Evolutionary conservation across 108 stramenopile genomes (phyloP), one percentile per base, ranked within the genome.

Genomic region (Conticribra weissflogii): DNA sequence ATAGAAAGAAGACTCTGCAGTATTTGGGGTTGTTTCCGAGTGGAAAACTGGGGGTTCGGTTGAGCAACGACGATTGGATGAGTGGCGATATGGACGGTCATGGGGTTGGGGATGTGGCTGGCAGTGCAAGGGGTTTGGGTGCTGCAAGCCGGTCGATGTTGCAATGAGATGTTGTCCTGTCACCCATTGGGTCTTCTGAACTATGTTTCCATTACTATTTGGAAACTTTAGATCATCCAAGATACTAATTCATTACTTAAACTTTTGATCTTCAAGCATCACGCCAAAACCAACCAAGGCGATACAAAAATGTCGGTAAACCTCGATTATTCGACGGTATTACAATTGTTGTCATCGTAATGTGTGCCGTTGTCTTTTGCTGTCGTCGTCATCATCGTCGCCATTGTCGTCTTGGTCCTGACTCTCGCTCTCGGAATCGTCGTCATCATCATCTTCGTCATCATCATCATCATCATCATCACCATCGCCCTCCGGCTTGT

Each of bases 1-100:
- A 86, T 59, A 23, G 24, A 4, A 36, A 62, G 0, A 77, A 81
- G 44, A 92, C 94, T 0, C 51, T 95, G 55, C 94, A 95, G 30
- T 88, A 79, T 59, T 50, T 92, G 16, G 94, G 94, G 16, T 80
- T 84, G 27, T 95, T 89, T 85, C 94, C 94, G 0, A 86, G 85
- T 52, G 94, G 89, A 34, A 76, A 76, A 63, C 68, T 95, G 31
- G 89, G 85, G 44, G 70, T 94, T 16, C 70, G 79, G 30, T 81
- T 87, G 45, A 88, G 70, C 51, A 53, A 76, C 14, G 78, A 83
- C 28, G 73, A 46, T 1, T 84, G 86, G 81, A 82, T 63, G 45
- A 52, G 65, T 22, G 63, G 80, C 14, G 72, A 51, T 5, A 52
- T 18, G 18, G 34, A 45, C 0, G 63, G 60, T 22, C 22, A 31